Evolutionary conservation across 306 rosid genomes (phyloP).

Genomic region (Casuarina cunninghamiana): DNA sequence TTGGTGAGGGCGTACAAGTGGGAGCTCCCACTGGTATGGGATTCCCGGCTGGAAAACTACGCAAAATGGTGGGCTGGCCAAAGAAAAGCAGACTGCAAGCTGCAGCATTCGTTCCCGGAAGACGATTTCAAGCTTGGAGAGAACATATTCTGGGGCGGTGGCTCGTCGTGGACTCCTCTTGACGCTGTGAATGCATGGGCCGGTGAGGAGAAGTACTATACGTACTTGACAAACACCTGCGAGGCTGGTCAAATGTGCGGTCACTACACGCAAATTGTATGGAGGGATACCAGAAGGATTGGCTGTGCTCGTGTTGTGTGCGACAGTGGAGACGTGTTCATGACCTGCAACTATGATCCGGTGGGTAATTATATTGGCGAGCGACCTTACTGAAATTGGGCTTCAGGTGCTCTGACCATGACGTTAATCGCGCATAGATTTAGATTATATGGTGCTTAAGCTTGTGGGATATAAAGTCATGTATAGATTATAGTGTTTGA

Average conservation of each 20-base stretch:
- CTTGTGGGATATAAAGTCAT: background rate
- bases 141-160: conserved; percentile 87
- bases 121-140: conserved; percentile 71
- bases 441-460: background rate
- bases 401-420: background rate
- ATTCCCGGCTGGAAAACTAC: conserved; percentile 64
- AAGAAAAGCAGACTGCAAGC: conserved; percentile 64
- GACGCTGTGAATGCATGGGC: conserved; percentile 81
- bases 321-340: conserved; percentile 74
- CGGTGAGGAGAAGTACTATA: conserved; percentile 64
- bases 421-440: background rate
- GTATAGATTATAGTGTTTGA: background rate
- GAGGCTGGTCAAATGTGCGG: conserved; percentile 76
- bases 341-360: conserved; percentile 88
- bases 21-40: conserved; percentile 70
- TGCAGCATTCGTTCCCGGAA: conserved; percentile 80
- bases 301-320: conserved; percentile 81
- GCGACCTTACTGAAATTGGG: conserved; percentile 43
- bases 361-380: conserved; percentile 79
- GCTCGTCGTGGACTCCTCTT: conserved; percentile 58
- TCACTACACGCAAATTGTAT: conserved; percentile 85
- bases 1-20: conserved; percentile 62
- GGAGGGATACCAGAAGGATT: conserved; percentile 63
- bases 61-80: conserved; percentile 81
- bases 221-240: conserved; percentile 55